Evolutionary conservation across 306 rosid genomes (phyloP), one percentile per base, ranked within the genome.

Genomic region (Pterocarpus santalinus): DNA sequence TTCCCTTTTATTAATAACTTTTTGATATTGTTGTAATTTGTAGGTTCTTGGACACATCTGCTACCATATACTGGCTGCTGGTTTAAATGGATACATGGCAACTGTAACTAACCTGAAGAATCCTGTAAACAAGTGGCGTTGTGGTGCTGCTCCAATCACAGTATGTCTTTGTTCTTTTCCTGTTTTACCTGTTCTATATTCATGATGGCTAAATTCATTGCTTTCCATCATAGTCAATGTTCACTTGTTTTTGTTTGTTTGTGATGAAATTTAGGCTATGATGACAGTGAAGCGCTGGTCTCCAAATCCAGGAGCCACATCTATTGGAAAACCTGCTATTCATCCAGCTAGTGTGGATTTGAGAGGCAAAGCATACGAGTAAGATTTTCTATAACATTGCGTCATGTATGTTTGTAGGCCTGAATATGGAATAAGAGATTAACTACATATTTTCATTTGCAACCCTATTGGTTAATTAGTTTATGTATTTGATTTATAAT

Each of bases 281-380:
- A 95, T 95, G 99, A 85, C 98, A 7, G 97, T 95, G 83, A 93
- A 85, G 87, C 93, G 97, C 41, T 93, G 97, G 97, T 86, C 98
- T 84, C 98, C 92, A 75, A 91, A 88, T 83, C 98, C 97, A 0
- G 96, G 92, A 38, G 79, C 97, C 41, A 15, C 83, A 46, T 89
- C 97, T 5, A 86, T 93, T 70, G 99, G 99, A 80, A 93, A 93
- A 85, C 99, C 99, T 76, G 98, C 97, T 34, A 95, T 95, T 80
- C 97, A 91, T 83, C 98, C 99, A 49, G 92, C 97, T 63, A 86
- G 88, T n/a, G 99, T 95, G 75, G 99, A 95, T 69, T 87, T 95
- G 90, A 95, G 89, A 90, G 98, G 99, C 91, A 96, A 93, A 92
- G 90, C 92, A 73, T 96, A 96, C 2, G 98, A 89, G 99, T 96